These are phyloP conservation scores for Xylogone sp. DNA, from an alignment of 2,329 filamentous ascomycete genomes.

Conservation along the genomic window DNA sequence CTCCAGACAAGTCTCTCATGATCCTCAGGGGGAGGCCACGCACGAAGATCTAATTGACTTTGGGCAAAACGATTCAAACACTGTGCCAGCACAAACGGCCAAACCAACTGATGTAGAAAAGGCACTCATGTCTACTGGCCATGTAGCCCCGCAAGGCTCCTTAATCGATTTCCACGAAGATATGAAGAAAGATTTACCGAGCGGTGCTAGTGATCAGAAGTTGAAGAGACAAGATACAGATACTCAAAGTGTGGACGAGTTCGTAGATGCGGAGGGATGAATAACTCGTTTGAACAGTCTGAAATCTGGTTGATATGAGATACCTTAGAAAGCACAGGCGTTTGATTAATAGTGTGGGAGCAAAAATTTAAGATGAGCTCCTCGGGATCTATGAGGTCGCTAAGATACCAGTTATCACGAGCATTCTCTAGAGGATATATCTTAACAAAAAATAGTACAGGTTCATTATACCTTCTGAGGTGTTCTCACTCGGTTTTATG, in stretches of 20 bases:
- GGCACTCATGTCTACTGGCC: constrained; percentile 20
- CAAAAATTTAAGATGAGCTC: neutral
- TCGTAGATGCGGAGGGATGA: constrained; percentile 28
- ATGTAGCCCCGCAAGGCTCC: constrained; percentile 4
- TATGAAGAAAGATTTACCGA: constrained; percentile 46
- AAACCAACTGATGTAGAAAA: constrained; percentile 22
- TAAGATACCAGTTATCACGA: neutral
- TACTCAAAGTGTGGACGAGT: constrained; percentile 26
- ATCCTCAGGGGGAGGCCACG: constrained; percentile 1
- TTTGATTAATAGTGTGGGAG: neutral
- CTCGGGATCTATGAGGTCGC: neutral
- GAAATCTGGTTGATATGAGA: neutral
- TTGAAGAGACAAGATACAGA: constrained; percentile 25
- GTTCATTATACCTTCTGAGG: neutral
- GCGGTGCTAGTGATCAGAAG: neutral
- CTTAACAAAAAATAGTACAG: neutral
- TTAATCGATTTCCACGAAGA: constrained; percentile 53
- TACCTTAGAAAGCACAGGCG: neutral
- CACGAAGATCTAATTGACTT: constrained; percentile 54
- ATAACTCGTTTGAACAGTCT: neutral
- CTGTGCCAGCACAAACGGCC: constrained; percentile 1
- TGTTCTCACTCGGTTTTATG: neutral
- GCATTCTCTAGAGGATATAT: neutral
- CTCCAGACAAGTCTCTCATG: constrained; percentile 3
- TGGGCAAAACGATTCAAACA: constrained; percentile 32